Percentiles rank a stretch among this genome's conserved stretches.
Conservation (phyloP, 1,139 yeast genomes). For the Kodamaea alishanica region DNA sequence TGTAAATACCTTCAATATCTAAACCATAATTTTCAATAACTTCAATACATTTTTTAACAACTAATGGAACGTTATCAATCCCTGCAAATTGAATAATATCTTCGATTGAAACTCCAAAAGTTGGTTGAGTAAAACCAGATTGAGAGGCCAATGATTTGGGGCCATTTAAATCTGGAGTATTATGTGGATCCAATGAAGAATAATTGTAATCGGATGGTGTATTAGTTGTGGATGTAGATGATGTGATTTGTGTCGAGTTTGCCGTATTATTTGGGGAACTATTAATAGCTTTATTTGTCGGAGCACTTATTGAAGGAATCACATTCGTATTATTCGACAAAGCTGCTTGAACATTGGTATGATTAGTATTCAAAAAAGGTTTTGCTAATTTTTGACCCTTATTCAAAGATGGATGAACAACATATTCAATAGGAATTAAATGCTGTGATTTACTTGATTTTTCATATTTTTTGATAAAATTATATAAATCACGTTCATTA, state of each 20-base stretch:
- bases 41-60: conserved; percentile 84
- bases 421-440: conserved; percentile 68
- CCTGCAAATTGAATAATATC: conserved; percentile 74
- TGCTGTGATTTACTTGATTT: conserved; percentile 27
- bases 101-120: conserved; percentile 81
- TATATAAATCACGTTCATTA: conserved; percentile 77
- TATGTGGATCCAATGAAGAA: conserved; percentile 39
- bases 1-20: conserved; percentile 82
- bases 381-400: conserved; percentile 26
- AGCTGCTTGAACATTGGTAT: conserved; percentile 4
- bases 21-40: conserved; percentile 82
- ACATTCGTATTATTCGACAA: conserved; percentile 1
- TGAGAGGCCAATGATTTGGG: conserved; percentile 36
- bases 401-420: conserved; percentile 68
- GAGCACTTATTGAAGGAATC: neutral
- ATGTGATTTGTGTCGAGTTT: neutral
- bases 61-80: conserved; percentile 83
- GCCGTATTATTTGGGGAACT: too few species aligned
- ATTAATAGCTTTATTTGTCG: too few species aligned
- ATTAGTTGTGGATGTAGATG: neutral
- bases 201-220: conserved; percentile 8
- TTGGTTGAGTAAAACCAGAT: conserved; percentile 42
- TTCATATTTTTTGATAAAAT: conserved; percentile 54
- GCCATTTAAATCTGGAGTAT: conserved; percentile 33
- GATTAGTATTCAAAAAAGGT: conserved; percentile 36